These are phyloP conservation scores for Komagataella ulmi DNA, from an alignment of 805 yeast species.

Conservation along the genomic window DNA sequence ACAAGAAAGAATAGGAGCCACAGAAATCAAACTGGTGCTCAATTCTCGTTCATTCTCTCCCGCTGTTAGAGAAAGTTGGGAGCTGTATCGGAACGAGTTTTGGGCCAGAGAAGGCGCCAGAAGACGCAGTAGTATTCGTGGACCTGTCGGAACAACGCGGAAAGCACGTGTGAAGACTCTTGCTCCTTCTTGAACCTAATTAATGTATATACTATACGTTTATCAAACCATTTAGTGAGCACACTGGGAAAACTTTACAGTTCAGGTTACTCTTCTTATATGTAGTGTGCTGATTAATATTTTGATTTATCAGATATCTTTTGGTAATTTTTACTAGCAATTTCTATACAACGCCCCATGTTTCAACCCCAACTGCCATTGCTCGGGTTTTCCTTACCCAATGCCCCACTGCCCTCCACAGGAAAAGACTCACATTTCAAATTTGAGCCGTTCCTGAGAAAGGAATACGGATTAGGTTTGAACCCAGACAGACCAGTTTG, in stretches of 20 bases:
- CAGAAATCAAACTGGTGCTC: constrained; percentile 68
- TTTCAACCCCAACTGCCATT: neutral
- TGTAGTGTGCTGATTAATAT: neutral
- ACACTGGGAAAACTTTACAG: neutral
- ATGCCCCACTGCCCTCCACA: neutral
- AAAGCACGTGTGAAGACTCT: neutral
- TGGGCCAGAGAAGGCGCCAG: constrained; percentile 79
- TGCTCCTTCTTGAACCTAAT: neutral
- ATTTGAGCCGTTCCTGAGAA: constrained; percentile 73
- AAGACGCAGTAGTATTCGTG: constrained; percentile 21
- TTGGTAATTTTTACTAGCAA: neutral
- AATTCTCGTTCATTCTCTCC: constrained; percentile 74
- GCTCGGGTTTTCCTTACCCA: neutral
- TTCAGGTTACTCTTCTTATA: no score
- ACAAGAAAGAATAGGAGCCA: constrained; percentile 59
- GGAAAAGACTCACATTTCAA: constrained; percentile 19
- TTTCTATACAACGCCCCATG: neutral
- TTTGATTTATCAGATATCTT: no score
- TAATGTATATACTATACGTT: neutral
- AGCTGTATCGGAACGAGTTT: constrained; percentile 80
- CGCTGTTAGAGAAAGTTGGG: constrained; percentile 90
- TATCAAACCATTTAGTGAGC: neutral
- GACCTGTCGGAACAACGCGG: neutral
- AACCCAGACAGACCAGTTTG: constrained; percentile 89
- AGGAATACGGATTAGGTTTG: constrained; percentile 69